Percentiles rank a stretch among this genome's conserved stretches.
Conservation (phyloP, 1,284 basidiomycete species). For the Rhodotorula sp. region DNA sequence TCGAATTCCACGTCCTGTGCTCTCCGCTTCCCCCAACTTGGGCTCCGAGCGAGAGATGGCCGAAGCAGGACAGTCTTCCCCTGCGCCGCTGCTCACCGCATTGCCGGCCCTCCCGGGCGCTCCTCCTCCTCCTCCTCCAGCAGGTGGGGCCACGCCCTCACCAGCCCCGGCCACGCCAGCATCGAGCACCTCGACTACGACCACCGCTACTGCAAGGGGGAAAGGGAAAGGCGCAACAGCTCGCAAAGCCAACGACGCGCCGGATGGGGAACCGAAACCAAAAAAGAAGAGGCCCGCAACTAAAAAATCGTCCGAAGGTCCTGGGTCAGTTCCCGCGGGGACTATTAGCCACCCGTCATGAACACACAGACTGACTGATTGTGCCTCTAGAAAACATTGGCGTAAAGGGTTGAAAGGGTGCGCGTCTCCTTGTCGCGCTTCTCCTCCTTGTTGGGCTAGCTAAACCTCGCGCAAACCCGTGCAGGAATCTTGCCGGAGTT, state of each 20-base stretch:
- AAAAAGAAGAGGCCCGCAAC: slow-evolving; percentile 14
- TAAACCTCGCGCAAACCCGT: too few relatives aligned
- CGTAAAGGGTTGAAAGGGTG: slow-evolving; percentile 37
- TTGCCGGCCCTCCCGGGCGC: not conserved
- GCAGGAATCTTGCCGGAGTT: slow-evolving; percentile 18
- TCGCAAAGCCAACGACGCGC: slow-evolving; percentile 9
- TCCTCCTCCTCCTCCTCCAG: not conserved
- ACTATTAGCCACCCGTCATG: not conserved
- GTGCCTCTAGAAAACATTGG: slow-evolving; percentile 21
- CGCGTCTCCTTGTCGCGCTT: not conserved
- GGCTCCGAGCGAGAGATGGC: not conserved
- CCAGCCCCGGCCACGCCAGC: not conserved
- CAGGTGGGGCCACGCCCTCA: not conserved
- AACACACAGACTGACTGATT: not conserved
- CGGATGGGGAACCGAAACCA: slow-evolving; percentile 20
- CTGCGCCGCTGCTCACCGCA: not conserved
- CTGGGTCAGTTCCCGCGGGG: slow-evolving; percentile 8
- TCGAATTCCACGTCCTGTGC: too few relatives aligned
- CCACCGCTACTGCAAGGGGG: not conserved
- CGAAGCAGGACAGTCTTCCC: not conserved
- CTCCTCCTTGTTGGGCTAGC: too few relatives aligned
- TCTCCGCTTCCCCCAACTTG: too few relatives aligned
- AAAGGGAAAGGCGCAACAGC: not conserved
- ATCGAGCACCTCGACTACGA: not conserved
- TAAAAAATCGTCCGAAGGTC: slow-evolving; percentile 22